Evolutionary conservation across 2,329 filamentous ascomycete genomes (phyloP), one percentile per base, ranked within the genome.

Genomic region (Xylariomycetidae sp.): DNA sequence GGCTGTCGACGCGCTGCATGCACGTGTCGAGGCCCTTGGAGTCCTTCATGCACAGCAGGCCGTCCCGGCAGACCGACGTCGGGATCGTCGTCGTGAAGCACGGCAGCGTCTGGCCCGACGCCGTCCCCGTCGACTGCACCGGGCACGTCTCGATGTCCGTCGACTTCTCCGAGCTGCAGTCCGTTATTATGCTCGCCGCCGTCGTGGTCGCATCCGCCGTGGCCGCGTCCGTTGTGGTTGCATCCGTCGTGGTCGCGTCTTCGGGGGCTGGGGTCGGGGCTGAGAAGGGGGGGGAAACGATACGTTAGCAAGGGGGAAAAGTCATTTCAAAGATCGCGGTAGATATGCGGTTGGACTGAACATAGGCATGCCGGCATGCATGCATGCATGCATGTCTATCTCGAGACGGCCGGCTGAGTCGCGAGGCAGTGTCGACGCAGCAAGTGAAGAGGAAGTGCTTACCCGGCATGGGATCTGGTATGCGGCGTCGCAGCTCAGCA

Each of bases 1-100:
- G 57, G 14, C 8, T 26, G 48, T 67, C 53, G 6, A 62, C 40
- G 27, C 54, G 53, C 42, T 51, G 41, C 60, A 69, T 63, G 63
- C 70, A 74, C n/a, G 63, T 54, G 30, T 58, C 50, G 20, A 53
- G 56, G 46, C 62, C 64, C 33, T 46, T 31, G 30, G 33, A 31
- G 56, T 67, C 61, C 42, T 61, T 59, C 41, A 49, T 53, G 66
- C 73, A 77, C 45, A 66, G 55, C 36, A 66, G 58, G 22, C 62
- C 64, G 4, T 55, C 46, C 7, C 54, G 56, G 59, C 73, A 77
- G 13, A 58, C 55, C 18, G 56, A 51, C 13, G 51, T 55, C 30
- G 55, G 45, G 26, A 56, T 45, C 7, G 48, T 39, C 28, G 63
- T 64, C 14, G 53, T 42, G 47, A 46, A 57, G 61, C 69, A 76